Percentiles rank a stretch among this genome's conserved stretches.
phyloP scores from a whole-genome alignment of 2,329 filamentous ascomycete species.

The Ceratocystis eucalypticola region DNA sequence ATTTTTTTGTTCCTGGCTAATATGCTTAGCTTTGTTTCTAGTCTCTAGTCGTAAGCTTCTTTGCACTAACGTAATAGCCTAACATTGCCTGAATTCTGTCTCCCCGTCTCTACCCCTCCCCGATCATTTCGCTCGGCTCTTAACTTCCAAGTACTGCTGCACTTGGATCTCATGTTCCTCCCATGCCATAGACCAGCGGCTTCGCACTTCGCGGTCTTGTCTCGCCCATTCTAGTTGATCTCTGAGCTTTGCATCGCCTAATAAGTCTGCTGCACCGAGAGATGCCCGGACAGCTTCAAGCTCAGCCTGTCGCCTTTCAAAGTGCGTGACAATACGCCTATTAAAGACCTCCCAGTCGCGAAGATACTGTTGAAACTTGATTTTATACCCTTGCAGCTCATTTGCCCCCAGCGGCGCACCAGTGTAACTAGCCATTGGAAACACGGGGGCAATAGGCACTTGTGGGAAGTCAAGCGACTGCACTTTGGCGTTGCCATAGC shows the following conservation, averaged over 20 bases:
- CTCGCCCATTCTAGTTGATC: constrained; percentile 48
- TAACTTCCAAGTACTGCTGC: constrained; percentile 40
- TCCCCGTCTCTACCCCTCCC: background rate
- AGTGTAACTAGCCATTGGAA: constrained; percentile 21
- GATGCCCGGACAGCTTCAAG: constrained; percentile 34
- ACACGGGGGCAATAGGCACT: constrained; percentile 38
- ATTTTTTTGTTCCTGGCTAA: background rate
- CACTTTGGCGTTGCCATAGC: constrained; percentile 26
- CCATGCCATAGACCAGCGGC: constrained; percentile 46
- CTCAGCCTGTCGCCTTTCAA: constrained; percentile 36
- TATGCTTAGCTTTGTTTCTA: background rate
- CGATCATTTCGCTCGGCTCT: constrained; percentile 20
- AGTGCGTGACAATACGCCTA: constrained; percentile 41
- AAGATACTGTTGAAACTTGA: constrained; percentile 17
- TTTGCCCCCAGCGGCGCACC: background rate
- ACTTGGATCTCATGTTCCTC: constrained; percentile 47
- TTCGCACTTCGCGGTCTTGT: constrained; percentile 50
- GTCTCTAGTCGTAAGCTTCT: background rate
- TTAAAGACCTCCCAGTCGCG: constrained; percentile 30
- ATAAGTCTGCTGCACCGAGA: constrained; percentile 34
- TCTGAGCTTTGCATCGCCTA: constrained; percentile 21
- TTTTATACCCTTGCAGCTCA: background rate
- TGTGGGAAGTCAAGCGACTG: constrained; percentile 34
- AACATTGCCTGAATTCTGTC: background rate
- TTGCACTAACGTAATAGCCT: background rate